Evolutionary conservation across 352 stramenopile species (phyloP).

Genomic region (Phytophthora idaei): DNA sequence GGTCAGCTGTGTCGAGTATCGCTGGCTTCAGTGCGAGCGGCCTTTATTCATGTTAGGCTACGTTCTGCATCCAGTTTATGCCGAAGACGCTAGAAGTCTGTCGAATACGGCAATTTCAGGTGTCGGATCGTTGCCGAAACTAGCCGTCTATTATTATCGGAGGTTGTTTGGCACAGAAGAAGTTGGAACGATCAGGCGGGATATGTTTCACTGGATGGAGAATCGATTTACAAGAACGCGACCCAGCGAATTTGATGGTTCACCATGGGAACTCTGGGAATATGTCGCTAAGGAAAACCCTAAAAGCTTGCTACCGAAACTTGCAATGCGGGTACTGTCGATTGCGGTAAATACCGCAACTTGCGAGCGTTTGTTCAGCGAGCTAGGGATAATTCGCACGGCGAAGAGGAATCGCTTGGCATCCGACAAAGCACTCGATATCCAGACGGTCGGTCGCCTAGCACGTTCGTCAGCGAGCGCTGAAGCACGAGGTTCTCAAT

Average conservation of each 20-base stretch:
- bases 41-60: not conserved
- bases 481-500: not conserved
- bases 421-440: not conserved
- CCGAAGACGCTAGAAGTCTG: not conserved
- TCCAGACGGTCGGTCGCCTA: not conserved
- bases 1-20: not conserved
- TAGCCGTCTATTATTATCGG: constrained; percentile 6
- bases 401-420: not conserved
- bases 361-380: constrained; percentile 1
- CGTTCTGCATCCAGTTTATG: not conserved
- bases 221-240: not conserved
- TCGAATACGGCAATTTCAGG: not conserved
- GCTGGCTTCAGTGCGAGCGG: not conserved
- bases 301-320: not conserved
- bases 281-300: not conserved
- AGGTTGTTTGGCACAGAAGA: constrained; percentile 2
- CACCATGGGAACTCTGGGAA: not conserved
- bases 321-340: not conserved
- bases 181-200: not conserved
- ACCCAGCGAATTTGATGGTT: not conserved
- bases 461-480: not conserved
- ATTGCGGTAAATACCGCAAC: not conserved
- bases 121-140: not conserved
- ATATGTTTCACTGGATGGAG: not conserved
- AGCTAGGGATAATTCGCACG: not conserved